Evolutionary conservation across 1,284 basidiomycete species (phyloP).

Genomic region (Leccinum fallax): DNA sequence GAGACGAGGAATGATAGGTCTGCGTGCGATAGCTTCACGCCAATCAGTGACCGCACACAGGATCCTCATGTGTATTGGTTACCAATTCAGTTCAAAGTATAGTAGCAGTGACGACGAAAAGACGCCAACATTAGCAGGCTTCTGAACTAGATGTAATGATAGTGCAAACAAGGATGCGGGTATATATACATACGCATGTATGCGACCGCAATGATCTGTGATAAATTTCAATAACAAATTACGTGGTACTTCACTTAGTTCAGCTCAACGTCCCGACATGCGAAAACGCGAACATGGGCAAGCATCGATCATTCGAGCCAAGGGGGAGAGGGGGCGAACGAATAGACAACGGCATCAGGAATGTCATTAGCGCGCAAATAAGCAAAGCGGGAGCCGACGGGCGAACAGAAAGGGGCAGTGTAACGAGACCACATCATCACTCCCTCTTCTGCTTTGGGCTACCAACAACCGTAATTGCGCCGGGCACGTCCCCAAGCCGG

Average conservation of each 20-base stretch:
- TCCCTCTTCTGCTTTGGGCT: conserved; percentile 28
- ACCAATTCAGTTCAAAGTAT: too few species aligned
- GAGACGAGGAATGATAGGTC: too few species aligned
- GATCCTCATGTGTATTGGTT: too few species aligned
- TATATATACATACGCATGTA: conserved; percentile 17
- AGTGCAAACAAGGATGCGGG: conserved; percentile 8
- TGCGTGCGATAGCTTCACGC: too few species aligned
- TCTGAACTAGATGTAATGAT: background rate
- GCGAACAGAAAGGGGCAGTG: background rate
- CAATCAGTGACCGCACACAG: too few species aligned
- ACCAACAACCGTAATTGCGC: conserved; percentile 17
- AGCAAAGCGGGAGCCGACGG: background rate
- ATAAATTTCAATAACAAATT: conserved; percentile 1
- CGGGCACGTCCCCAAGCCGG: conserved; percentile 58
- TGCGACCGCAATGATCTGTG: conserved; percentile 10
- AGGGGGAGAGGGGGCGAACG: background rate
- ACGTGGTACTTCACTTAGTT: background rate
- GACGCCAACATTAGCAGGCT: background rate
- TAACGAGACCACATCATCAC: conserved; percentile 7
- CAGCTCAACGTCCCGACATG: background rate
- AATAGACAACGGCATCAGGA: background rate
- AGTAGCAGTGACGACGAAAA: too few species aligned
- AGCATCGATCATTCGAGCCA: background rate
- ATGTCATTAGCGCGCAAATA: background rate
- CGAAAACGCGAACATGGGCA: background rate